Percentiles rank a stretch among this genome's conserved stretches.
Conservation (phyloP, 2,329 filamentous ascomycete species). For the Aspergillus fijiensis region DNA sequence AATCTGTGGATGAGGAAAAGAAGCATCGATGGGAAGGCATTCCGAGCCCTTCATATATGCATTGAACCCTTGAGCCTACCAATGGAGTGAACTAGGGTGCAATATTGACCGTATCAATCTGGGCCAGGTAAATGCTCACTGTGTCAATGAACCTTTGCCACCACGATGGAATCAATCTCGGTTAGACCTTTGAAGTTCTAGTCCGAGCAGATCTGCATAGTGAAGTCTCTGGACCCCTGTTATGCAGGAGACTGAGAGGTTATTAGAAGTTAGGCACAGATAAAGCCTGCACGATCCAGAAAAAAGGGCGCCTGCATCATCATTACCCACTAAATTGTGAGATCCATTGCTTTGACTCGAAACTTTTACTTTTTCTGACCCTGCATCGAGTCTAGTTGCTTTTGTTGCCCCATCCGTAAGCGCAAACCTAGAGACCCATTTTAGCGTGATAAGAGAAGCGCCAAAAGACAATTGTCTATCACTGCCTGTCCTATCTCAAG, state of each 20-base stretch:
- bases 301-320: slow-evolving; percentile 9
- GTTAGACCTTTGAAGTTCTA: slow-evolving; percentile 10
- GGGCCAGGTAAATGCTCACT: slow-evolving; percentile 1
- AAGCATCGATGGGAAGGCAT: background rate
- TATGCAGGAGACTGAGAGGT: background rate
- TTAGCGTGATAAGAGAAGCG: slow-evolving; percentile 1
- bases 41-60: slow-evolving; percentile 5
- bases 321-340: background rate
- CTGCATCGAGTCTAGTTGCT: slow-evolving; percentile 1
- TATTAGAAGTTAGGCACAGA: slow-evolving; percentile 9
- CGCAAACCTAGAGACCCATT: slow-evolving; percentile 3
- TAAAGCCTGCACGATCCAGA: slow-evolving; percentile 15
- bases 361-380: slow-evolving; percentile 6
- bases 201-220: slow-evolving; percentile 7
- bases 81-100: background rate
- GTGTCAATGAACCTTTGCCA: slow-evolving; percentile 13
- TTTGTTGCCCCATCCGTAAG: slow-evolving; percentile 1
- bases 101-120: background rate
- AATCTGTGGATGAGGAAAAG: background rate
- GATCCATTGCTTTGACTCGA: slow-evolving; percentile 3
- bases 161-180: slow-evolving; percentile 10
- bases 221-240: background rate
- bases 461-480: background rate
- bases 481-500: background rate
- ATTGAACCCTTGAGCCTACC: background rate